These are phyloP conservation scores for Thoreauomyces humboldtii DNA, from an alignment of 192 early-diverging fungal species.

Conservation along the genomic window DNA sequence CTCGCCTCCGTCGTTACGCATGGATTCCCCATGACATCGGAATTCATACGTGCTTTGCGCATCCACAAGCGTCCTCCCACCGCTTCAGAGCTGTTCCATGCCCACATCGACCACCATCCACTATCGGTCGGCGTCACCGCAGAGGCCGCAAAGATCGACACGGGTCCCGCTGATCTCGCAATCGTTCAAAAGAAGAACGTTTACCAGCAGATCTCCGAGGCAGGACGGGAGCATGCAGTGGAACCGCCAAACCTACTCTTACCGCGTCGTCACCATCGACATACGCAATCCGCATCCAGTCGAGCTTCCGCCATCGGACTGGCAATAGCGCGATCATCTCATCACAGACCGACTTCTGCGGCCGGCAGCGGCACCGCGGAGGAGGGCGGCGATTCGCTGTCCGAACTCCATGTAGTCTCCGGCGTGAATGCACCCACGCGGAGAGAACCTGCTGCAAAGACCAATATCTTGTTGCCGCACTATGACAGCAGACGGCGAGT, in stretches of 20 bases:
- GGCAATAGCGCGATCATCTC: too few species aligned
- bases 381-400: background rate
- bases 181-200: background rate
- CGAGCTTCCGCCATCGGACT: background rate
- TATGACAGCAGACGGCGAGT: background rate
- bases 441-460: background rate
- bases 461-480: too few species aligned
- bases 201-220: slow-evolving; percentile 1
- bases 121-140: background rate
- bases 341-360: too few species aligned
- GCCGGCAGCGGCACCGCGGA: too few species aligned
- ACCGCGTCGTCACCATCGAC: background rate
- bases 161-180: background rate
- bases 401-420: background rate
- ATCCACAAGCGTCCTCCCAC: background rate
- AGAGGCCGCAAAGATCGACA: background rate
- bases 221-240: too few species aligned
- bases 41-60: slow-evolving; percentile 7
- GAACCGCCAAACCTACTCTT: background rate
- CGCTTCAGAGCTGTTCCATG: slow-evolving; percentile 9
- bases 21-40: slow-evolving; percentile 12
- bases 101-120: background rate
- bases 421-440: background rate
- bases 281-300: background rate
- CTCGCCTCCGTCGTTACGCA: too few species aligned